phyloP scores from a whole-genome alignment of 306 rosid genomes.

The Vigna nakashimae region DNA sequence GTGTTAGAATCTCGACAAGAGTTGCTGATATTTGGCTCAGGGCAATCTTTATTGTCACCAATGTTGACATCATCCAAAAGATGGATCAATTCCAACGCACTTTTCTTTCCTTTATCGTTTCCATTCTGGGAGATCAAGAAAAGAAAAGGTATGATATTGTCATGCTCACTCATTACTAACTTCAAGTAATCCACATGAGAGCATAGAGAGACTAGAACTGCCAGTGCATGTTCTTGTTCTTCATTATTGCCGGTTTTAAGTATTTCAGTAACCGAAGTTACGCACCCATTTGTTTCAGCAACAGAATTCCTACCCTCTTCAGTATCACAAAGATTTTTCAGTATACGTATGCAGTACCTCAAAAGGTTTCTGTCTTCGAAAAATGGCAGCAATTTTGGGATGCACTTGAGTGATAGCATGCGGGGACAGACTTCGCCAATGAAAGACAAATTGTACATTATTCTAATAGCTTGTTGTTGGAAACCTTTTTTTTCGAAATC shows the following conservation, averaged over 20 bases:
- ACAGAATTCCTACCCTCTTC: slow-evolving; percentile 65
- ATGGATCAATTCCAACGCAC: slow-evolving; percentile 69
- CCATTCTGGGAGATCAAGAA: slow-evolving; percentile 68
- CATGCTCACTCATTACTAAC: slow-evolving; percentile 66
- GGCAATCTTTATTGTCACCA: slow-evolving; percentile 45
- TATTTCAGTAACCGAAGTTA: slow-evolving; percentile 61
- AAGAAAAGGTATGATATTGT: slow-evolving; percentile 61
- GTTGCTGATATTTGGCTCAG: slow-evolving; percentile 45
- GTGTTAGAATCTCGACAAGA: slow-evolving; percentile 35
- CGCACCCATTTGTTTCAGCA: slow-evolving; percentile 80
- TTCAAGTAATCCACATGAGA: slow-evolving; percentile 68
- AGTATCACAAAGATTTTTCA: slow-evolving; percentile 67
- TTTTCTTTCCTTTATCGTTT: slow-evolving; percentile 62
- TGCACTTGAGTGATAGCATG: slow-evolving; percentile 61
- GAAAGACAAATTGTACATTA: slow-evolving; percentile 64
- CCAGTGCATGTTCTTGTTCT: slow-evolving; percentile 81
- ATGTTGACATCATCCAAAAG: slow-evolving; percentile 55
- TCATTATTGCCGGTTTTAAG: slow-evolving; percentile 63
- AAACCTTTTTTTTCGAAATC: slow-evolving; percentile 55
- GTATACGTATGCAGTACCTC: slow-evolving; percentile 59
- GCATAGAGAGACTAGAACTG: slow-evolving; percentile 73
- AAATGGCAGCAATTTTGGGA: slow-evolving; percentile 71
- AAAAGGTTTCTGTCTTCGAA: slow-evolving; percentile 48
- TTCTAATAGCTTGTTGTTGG: slow-evolving; percentile 62
- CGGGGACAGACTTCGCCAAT: slow-evolving; percentile 51